A percentile compares a stretch with the other conserved stretches of the same genome.
Evolutionary conservation across 148 eudicot species (phyloP).

Genomic region (Salicornia ramosissima): DNA sequence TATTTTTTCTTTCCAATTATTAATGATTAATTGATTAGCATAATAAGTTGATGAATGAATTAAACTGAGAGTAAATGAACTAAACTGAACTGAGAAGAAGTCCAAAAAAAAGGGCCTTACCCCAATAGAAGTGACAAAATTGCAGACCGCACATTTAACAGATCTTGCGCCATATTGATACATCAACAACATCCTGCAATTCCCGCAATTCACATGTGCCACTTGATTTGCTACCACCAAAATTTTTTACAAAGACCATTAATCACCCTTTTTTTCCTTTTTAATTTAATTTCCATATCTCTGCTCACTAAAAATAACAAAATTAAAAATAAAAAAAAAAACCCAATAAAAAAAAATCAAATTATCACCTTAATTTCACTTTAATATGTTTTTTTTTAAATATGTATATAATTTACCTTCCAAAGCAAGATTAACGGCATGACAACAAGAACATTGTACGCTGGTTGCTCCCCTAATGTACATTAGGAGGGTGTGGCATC

Average conservation of each 20-base stretch:
- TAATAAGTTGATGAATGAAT: too few relatives aligned
- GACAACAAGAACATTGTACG: slow-evolving; percentile 89
- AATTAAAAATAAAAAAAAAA: not conserved
- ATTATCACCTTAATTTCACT: not conserved
- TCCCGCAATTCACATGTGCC: slow-evolving; percentile 87
- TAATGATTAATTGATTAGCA: too few relatives aligned
- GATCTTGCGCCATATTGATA: slow-evolving; percentile 82
- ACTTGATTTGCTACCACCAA: slow-evolving; percentile 69
- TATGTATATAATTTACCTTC: slow-evolving; percentile 72
- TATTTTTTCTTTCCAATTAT: too few relatives aligned
- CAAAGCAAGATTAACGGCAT: slow-evolving; percentile 68
- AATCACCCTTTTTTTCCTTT: not conserved
- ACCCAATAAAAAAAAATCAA: not conserved
- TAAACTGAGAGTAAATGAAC: too few relatives aligned
- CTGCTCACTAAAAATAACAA: too few relatives aligned
- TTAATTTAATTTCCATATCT: not conserved
- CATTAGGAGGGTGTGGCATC: slow-evolving; percentile 86
- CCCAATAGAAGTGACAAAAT: slow-evolving; percentile 73
- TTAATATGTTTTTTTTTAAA: too few relatives aligned
- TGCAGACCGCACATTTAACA: slow-evolving; percentile 84
- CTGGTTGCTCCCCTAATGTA: slow-evolving; percentile 88
- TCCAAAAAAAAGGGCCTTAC: slow-evolving; percentile 48
- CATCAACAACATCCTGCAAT: slow-evolving; percentile 78
- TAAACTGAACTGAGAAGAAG: too few relatives aligned
- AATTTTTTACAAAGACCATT: not conserved